Percentiles rank a stretch among this genome's conserved stretches.
These are phyloP conservation scores for Sphaerostilbella broomeana DNA, from an alignment of 2,329 filamentous ascomycete species.

Conservation along the genomic window DNA sequence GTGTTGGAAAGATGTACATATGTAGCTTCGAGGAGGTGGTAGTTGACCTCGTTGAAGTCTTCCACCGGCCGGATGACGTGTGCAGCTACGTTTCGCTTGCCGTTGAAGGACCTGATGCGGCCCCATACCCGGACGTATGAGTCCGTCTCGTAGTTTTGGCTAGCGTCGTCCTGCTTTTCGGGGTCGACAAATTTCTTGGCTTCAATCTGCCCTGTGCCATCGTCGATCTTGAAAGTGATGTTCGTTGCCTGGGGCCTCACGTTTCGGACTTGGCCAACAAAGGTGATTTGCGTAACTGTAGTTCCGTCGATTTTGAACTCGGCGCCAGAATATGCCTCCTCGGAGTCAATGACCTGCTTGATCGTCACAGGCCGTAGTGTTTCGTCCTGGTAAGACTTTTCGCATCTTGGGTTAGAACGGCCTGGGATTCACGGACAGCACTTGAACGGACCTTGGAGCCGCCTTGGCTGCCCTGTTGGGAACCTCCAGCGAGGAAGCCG, in stretches of 20 bases:
- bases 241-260: conserved; percentile 84
- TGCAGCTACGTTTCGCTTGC: conserved; percentile 73
- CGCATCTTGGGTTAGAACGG: neutral
- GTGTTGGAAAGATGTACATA: conserved; percentile 82
- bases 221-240: conserved; percentile 87
- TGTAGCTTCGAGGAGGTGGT: conserved; percentile 84
- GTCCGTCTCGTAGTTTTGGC: conserved; percentile 58
- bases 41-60: conserved; percentile 89
- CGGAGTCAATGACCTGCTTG: conserved; percentile 83
- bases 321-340: conserved; percentile 63
- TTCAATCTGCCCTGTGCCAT: conserved; percentile 88
- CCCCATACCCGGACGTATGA: conserved; percentile 83
- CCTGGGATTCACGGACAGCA: neutral
- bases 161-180: conserved; percentile 44
- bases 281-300: conserved; percentile 64
- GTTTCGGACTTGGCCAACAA: conserved; percentile 85
- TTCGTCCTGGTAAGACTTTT: conserved; percentile 64
- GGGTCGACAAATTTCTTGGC: conserved; percentile 80
- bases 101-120: conserved; percentile 74
- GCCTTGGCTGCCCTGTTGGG: conserved; percentile 51
- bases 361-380: conserved; percentile 90
- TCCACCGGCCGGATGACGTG: conserved; percentile 72
- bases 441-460: conserved; percentile 35
- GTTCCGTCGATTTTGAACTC: conserved; percentile 79
- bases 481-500: conserved; percentile 54